These are phyloP conservation scores for Pseudofabraea citricarpa DNA, from an alignment of 2,329 filamentous ascomycete genomes.

Conservation along the genomic window DNA sequence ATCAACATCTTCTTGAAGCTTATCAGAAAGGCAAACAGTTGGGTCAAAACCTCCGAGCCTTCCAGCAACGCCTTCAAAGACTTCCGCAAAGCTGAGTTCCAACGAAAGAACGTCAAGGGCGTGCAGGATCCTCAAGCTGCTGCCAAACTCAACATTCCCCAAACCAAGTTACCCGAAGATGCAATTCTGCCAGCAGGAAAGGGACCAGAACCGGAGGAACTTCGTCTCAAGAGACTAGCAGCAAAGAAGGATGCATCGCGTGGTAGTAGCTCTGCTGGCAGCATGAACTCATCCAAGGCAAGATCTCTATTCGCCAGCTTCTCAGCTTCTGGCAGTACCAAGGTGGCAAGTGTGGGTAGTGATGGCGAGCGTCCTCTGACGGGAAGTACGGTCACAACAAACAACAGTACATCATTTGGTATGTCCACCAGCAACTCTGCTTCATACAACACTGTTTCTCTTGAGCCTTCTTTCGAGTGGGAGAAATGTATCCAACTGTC, in stretches of 20 bases:
- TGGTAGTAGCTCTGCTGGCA: neutral
- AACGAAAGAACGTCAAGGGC: neutral
- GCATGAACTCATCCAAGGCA: neutral
- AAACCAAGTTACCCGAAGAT: neutral
- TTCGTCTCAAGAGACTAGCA: neutral
- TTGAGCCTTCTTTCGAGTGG: too few species aligned
- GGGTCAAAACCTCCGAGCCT: neutral
- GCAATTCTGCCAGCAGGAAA: neutral
- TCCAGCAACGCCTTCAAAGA: neutral
- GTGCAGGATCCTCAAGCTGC: neutral
- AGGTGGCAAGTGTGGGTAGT: too few species aligned
- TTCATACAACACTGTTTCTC: too few species aligned
- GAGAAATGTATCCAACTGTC: too few species aligned
- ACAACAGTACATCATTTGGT: too few species aligned
- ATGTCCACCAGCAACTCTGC: too few species aligned
- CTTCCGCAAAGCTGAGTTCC: neutral
- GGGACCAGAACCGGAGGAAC: neutral
- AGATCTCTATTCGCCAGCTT: too few species aligned
- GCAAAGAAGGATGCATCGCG: neutral
- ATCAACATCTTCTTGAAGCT: too few species aligned
- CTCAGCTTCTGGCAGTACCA: too few species aligned
- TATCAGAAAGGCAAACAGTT: neutral
- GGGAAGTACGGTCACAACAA: too few species aligned
- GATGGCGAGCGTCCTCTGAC: too few species aligned
- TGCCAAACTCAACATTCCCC: constrained; percentile 1